Evolutionary conservation across 371 early-diverging fungal species (phyloP), one percentile per base, ranked within the genome.

Genomic region (Rhizopus stolonifer): DNA sequence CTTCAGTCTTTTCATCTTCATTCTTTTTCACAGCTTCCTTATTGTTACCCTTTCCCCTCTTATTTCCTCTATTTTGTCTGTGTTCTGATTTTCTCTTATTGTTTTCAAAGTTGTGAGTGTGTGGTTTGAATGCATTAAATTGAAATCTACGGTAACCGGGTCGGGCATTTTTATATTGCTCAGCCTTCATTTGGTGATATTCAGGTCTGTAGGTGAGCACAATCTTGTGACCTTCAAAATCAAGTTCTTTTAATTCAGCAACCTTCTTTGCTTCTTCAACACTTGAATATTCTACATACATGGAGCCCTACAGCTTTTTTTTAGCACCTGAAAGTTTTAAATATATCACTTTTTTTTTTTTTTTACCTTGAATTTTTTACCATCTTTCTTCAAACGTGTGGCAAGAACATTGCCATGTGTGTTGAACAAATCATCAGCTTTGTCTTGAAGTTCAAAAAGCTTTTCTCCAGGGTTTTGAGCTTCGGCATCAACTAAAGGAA

Each of bases 321-420:
- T 14, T 36, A n/a, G 36, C 9, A 4, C 0, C 0, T 36, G 4
- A 29, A 2, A 29, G 2, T 0, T 19, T 13, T n/a, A n/a, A n/a
- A n/a, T n/a, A n/a, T 34, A 13, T 31, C 7, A 17, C 3, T 14
- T 6, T 5, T 14, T 33, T 34, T 29, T 7, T 10, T 29, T 49
- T 18, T 15, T 49, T 51, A 60, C 52, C 64, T 70, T 67, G 61
- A 72, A 65, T 26, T 82, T 81, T 64, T 68, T 70, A 11, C 60
- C 72, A 39, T 65, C 65, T 54, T 86, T 83, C 57, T 86, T 82
- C 64, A 87, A 66, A 60, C 89, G 84, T 38, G 85, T 69, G 64
- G 74, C 61, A 49, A 70, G 61, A 15, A 85, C 81, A 31, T 75
- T 68, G 36, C 78, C 87, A 18, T 68, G 56, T 45, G 68, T 33